These are phyloP conservation scores for Houttuynia cordata DNA, from an alignment of 164 flowering plant genomes.

Conservation along the genomic window DNA sequence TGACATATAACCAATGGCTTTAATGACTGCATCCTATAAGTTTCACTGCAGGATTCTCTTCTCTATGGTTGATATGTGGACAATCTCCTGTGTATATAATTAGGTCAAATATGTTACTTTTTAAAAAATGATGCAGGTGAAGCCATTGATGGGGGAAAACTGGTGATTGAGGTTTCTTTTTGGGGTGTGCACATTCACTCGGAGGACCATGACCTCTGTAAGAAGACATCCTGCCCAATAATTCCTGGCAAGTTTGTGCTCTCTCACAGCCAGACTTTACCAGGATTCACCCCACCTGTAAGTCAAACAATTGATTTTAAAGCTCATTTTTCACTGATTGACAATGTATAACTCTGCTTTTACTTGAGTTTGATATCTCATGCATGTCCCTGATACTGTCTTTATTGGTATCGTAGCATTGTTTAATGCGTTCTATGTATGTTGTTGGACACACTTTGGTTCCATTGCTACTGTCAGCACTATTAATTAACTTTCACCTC, in stretches of 20 bases:
- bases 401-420: too few species aligned
- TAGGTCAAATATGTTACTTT: neutral
- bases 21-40: too few species aligned
- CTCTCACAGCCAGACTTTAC: constrained; percentile 60
- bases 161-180: constrained; percentile 47
- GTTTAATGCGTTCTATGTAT: too few species aligned
- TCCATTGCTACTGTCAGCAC: neutral
- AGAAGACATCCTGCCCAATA: constrained; percentile 72
- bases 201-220: constrained; percentile 61
- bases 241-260: constrained; percentile 53
- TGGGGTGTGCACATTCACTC: constrained; percentile 44
- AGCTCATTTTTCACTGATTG: too few species aligned
- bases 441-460: too few species aligned
- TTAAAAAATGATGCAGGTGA: constrained; percentile 22
- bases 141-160: constrained; percentile 38
- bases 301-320: constrained; percentile 11
- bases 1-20: too few species aligned
- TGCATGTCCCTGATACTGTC: too few species aligned
- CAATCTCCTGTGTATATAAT: neutral
- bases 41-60: neutral
- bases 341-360: too few species aligned
- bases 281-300: constrained; percentile 71
- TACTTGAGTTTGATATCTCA: too few species aligned
- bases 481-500: neutral
- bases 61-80: neutral